phyloP scores from a whole-genome alignment of 1,284 basidiomycete genomes.

The Mycosarcoma maydis region DNA sequence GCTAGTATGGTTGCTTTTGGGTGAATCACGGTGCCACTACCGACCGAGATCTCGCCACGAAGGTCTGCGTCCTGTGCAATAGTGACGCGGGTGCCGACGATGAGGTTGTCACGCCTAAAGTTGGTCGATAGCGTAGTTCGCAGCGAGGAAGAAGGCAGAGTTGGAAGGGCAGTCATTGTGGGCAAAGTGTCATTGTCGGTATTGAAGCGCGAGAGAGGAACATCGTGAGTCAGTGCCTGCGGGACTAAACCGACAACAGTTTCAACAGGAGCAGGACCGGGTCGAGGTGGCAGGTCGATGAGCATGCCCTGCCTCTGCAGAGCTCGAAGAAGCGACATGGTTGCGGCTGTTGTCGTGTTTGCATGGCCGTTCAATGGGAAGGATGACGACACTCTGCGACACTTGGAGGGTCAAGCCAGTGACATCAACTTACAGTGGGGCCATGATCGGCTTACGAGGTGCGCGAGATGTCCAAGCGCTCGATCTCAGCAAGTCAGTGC shows the following conservation, averaged over 20 bases:
- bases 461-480: slow-evolving; percentile 17
- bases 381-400: too few relatives aligned
- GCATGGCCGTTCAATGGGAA: too few relatives aligned
- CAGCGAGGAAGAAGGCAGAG: not conserved
- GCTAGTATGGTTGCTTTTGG: slow-evolving; percentile 91
- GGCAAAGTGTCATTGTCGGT: not conserved
- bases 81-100: slow-evolving; percentile 49
- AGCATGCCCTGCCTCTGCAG: slow-evolving; percentile 32
- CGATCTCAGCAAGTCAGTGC: not conserved
- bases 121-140: slow-evolving; percentile 6
- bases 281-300: slow-evolving; percentile 17
- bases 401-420: not conserved
- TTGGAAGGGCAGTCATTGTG: not conserved
- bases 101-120: slow-evolving; percentile 51
- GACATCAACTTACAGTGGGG: slow-evolving; percentile 33
- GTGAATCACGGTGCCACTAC: slow-evolving; percentile 79
- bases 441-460: slow-evolving; percentile 17
- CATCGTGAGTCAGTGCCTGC: slow-evolving; percentile 11
- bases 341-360: not conserved
- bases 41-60: slow-evolving; percentile 55
- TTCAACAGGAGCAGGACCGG: slow-evolving; percentile 3
- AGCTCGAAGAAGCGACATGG: slow-evolving; percentile 35
- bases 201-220: not conserved
- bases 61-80: slow-evolving; percentile 56
- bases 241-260: slow-evolving; percentile 3